These are phyloP conservation scores for Nannizzia gypsea DNA, from an alignment of 2,329 filamentous ascomycete species.

Conservation along the genomic window DNA sequence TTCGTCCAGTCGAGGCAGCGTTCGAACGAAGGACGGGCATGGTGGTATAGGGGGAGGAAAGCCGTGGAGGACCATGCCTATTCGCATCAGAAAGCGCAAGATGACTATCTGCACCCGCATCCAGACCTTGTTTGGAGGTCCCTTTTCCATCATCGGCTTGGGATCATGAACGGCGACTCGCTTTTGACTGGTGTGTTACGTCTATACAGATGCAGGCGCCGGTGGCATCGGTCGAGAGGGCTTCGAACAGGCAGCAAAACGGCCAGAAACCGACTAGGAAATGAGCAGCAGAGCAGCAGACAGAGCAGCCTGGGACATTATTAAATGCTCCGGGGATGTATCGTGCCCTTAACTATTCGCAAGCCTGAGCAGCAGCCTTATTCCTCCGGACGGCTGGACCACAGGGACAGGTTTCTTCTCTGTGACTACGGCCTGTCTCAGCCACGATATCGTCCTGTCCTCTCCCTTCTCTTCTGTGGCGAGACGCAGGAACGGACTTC, in stretches of 20 bases:
- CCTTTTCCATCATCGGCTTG: neutral
- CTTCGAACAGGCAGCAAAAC: neutral
- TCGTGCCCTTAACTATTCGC: neutral
- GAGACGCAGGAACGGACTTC: neutral
- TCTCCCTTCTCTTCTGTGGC: neutral
- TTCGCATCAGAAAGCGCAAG: slow-evolving; percentile 56
- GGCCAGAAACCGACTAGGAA: neutral
- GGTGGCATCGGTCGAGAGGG: neutral
- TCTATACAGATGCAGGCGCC: neutral
- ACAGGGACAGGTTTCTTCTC: neutral
- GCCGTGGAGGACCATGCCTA: slow-evolving; percentile 58
- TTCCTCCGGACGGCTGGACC: neutral
- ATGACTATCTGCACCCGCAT: slow-evolving; percentile 48
- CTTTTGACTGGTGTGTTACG: neutral
- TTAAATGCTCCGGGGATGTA: neutral
- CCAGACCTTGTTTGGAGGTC: neutral
- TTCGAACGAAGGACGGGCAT: slow-evolving; percentile 47
- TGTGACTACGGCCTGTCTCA: neutral
- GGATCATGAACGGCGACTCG: neutral
- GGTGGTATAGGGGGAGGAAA: slow-evolving; percentile 50
- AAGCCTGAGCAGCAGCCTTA: neutral
- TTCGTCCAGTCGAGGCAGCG: slow-evolving; percentile 36
- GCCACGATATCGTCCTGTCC: neutral
- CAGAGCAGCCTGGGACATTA: neutral
- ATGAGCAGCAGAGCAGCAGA: neutral